These are phyloP conservation scores for Plasmodium sp. DNA, from an alignment of 169 alveolate species.

Conservation along the genomic window DNA sequence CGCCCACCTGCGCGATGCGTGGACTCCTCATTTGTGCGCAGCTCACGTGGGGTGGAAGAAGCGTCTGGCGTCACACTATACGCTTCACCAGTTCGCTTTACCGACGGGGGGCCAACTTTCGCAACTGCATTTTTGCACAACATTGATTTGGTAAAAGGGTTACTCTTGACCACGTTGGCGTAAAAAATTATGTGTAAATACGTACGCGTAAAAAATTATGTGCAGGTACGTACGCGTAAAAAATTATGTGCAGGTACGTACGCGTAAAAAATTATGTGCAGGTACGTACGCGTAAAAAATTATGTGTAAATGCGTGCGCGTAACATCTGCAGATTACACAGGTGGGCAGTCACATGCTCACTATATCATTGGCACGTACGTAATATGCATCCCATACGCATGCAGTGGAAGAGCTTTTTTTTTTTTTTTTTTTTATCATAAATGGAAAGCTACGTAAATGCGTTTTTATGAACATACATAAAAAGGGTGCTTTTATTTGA, in stretches of 20 bases:
- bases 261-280: neutral
- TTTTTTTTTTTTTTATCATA: neutral
- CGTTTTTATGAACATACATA: conserved; percentile 39
- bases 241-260: too few relatives aligned
- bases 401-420: neutral
- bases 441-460: neutral
- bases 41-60: neutral
- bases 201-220: neutral
- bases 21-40: neutral
- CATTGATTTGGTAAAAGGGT: neutral
- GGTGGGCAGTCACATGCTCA: neutral
- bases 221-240: too few relatives aligned
- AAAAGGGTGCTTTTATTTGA: conserved; percentile 21
- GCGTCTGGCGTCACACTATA: neutral
- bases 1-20: neutral
- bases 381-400: neutral
- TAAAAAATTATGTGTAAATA: neutral
- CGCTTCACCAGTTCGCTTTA: neutral
- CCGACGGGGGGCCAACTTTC: neutral
- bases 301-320: neutral
- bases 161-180: neutral
- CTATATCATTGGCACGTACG: neutral
- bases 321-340: neutral
- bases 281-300: neutral
- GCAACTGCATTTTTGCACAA: neutral